These are phyloP conservation scores for Globisporangium canariense DNA, from an alignment of 352 stramenopile genomes.

Conservation along the genomic window DNA sequence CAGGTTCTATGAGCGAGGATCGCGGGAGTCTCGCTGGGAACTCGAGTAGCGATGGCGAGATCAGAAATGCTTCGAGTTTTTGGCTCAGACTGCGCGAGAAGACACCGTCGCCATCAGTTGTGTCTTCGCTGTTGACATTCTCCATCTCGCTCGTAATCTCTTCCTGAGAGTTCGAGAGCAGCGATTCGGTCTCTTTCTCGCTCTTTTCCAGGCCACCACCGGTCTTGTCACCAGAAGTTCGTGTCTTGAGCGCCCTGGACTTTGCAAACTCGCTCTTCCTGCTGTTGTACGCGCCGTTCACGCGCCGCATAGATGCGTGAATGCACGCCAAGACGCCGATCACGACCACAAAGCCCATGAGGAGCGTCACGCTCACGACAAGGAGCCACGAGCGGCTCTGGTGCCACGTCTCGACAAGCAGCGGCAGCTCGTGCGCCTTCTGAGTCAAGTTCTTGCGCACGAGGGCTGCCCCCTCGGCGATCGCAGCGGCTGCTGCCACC, in stretches of 20 bases:
- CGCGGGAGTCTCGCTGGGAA: neutral
- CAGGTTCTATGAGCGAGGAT: neutral
- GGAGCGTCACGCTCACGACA: conserved; percentile 18
- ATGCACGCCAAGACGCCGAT: conserved; percentile 2
- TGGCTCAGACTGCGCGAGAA: neutral
- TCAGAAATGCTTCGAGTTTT: conserved; percentile 4
- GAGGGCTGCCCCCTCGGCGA: neutral
- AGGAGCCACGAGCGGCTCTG: conserved; percentile 33
- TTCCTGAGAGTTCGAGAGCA: neutral
- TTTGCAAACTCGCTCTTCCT: conserved; percentile 8
- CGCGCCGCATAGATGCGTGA: conserved; percentile 1
- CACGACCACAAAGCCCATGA: conserved; percentile 17
- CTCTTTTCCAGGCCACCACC: neutral
- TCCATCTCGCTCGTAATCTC: neutral
- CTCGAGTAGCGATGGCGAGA: neutral
- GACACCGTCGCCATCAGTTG: neutral
- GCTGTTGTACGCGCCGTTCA: neutral
- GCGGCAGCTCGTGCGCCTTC: neutral
- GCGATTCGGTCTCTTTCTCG: conserved; percentile 11
- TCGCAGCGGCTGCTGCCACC: neutral
- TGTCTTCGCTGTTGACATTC: neutral
- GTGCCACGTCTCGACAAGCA: conserved; percentile 25
- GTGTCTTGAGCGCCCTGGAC: neutral
- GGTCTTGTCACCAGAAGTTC: neutral
- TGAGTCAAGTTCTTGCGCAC: neutral